Conservation (phyloP, 441 rosid genomes). For the Codiaeum variegatum region DNA sequence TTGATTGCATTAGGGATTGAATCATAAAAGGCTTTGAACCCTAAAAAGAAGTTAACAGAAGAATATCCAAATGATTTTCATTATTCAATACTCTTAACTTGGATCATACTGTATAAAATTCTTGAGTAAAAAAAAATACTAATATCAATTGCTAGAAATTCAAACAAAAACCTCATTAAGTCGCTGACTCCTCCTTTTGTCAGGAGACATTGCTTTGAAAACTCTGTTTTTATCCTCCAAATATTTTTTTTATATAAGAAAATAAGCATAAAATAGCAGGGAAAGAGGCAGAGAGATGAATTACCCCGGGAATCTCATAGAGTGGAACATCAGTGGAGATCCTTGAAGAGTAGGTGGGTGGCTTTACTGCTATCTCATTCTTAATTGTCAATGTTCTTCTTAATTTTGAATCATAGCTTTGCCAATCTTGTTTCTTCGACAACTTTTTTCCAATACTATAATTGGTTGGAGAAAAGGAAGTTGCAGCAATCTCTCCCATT, state of each 20-base stretch:
- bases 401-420: slow-evolving; percentile 20
- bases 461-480: slow-evolving; percentile 22
- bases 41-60: too few species aligned
- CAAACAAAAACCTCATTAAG: slow-evolving; percentile 49
- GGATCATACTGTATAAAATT: too few species aligned
- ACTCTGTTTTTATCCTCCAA: slow-evolving; percentile 79
- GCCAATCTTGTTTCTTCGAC: slow-evolving; percentile 24
- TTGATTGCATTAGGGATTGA: too few species aligned
- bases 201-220: slow-evolving; percentile 86
- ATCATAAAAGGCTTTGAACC: too few species aligned
- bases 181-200: slow-evolving; percentile 53
- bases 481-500: slow-evolving; percentile 33
- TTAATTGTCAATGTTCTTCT: slow-evolving; percentile 19
- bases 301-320: slow-evolving; percentile 75
- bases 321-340: slow-evolving; percentile 77
- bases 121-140: too few species aligned
- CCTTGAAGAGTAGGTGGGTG: slow-evolving; percentile 62
- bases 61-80: too few species aligned
- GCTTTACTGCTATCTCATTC: slow-evolving; percentile 37
- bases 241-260: too few species aligned
- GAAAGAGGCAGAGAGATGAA: background rate
- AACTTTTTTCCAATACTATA: slow-evolving; percentile 14
- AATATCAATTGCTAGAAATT: background rate
- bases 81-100: too few species aligned
- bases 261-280: background rate